These are phyloP conservation scores for Globisporangium okanoganense DNA, from an alignment of 352 stramenopile species.

Conservation along the genomic window DNA sequence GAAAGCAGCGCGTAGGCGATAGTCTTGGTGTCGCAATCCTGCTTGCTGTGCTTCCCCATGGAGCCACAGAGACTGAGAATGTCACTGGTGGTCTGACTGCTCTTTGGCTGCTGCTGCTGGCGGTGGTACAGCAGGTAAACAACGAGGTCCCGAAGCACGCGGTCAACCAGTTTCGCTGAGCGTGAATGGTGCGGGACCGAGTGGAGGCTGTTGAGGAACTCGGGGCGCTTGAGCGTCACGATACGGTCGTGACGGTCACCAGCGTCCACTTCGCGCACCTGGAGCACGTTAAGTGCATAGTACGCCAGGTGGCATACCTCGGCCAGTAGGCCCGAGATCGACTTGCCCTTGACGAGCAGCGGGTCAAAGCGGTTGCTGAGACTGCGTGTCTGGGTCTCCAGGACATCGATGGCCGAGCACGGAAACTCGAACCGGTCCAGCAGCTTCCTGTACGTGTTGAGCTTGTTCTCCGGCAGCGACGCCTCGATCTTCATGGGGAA, in stretches of 20 bases:
- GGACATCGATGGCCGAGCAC: constrained; percentile 55
- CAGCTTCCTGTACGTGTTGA: constrained; percentile 54
- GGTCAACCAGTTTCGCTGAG: constrained; percentile 27
- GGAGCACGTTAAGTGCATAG: constrained; percentile 35
- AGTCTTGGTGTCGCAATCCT: constrained; percentile 35
- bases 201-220: constrained; percentile 33
- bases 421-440: constrained; percentile 60
- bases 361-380: constrained; percentile 62
- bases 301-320: constrained; percentile 47
- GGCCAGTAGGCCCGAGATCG: constrained; percentile 32
- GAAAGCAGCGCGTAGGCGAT: constrained; percentile 53
- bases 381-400: constrained; percentile 38
- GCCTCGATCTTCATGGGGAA: constrained; percentile 39
- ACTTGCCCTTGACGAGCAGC: constrained; percentile 31
- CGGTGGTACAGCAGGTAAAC: constrained; percentile 38
- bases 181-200: constrained; percentile 25
- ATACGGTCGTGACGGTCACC: constrained; percentile 15
- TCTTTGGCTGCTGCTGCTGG: constrained; percentile 21
- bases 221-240: constrained; percentile 22
- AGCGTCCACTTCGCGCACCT: constrained; percentile 36
- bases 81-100: constrained; percentile 22
- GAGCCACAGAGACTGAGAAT: constrained; percentile 10
- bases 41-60: constrained; percentile 35
- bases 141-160: constrained; percentile 40
- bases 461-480: constrained; percentile 30